phyloP scores from a whole-genome alignment of 495 filamentous ascomycete genomes.

The Oidiodendron maius region DNA sequence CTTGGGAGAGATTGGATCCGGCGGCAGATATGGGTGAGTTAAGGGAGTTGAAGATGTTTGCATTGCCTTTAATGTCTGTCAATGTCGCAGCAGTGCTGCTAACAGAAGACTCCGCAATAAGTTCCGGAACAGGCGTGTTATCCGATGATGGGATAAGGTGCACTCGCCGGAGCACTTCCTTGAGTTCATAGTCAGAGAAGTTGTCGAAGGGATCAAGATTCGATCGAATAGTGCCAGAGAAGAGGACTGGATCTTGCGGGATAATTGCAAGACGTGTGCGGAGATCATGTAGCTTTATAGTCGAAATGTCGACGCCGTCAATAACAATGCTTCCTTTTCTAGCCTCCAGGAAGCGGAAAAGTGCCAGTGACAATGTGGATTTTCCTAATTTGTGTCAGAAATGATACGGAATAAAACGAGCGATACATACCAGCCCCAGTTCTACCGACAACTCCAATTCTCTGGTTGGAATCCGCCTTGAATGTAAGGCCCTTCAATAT shows the following conservation, averaged over 20 bases:
- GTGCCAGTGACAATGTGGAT: slow-evolving; percentile 31
- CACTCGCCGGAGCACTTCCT: slow-evolving; percentile 50
- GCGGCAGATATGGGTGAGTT: slow-evolving; percentile 31
- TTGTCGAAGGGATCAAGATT: slow-evolving; percentile 46
- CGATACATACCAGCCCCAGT: slow-evolving; percentile 36
- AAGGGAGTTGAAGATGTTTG: slow-evolving; percentile 41
- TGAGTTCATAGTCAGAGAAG: slow-evolving; percentile 48
- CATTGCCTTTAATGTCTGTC: slow-evolving; percentile 6
- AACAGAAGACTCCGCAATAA: neutral
- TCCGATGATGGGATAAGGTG: slow-evolving; percentile 40
- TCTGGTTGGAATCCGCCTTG: slow-evolving; percentile 27
- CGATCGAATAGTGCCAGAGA: slow-evolving; percentile 42
- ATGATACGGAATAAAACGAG: slow-evolving; percentile 1
- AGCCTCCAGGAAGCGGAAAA: slow-evolving; percentile 45
- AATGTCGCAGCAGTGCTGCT: slow-evolving; percentile 1
- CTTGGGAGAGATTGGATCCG: slow-evolving; percentile 35
- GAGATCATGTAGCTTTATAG: slow-evolving; percentile 38
- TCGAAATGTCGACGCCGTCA: slow-evolving; percentile 44
- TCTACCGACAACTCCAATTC: slow-evolving; percentile 45
- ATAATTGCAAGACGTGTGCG: slow-evolving; percentile 46
- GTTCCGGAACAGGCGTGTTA: slow-evolving; percentile 10
- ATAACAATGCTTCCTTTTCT: slow-evolving; percentile 38
- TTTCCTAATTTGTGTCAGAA: slow-evolving; percentile 15
- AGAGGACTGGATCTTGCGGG: slow-evolving; percentile 48
- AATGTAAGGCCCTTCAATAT: slow-evolving; percentile 39